Conservation (phyloP, 1,284 basidiomycete genomes). For the Erythrobasidium hasegawianum region DNA sequence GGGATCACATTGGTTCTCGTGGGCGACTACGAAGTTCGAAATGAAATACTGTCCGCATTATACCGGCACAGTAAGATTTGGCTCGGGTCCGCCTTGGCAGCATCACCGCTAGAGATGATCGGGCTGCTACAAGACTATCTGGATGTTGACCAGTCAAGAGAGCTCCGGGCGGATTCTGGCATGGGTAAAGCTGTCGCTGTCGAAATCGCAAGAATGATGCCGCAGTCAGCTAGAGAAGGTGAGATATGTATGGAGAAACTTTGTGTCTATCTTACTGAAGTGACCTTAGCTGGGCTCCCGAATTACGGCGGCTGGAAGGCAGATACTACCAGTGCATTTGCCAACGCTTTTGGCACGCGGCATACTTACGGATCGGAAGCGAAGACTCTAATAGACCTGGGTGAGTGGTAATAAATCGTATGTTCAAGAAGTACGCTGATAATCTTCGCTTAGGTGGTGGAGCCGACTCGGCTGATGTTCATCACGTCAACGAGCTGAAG, state of each 20-base stretch:
- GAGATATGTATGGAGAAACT: slow-evolving; percentile 13
- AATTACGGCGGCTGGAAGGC: slow-evolving; percentile 48
- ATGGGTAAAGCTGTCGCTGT: slow-evolving; percentile 87
- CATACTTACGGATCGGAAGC: slow-evolving; percentile 33
- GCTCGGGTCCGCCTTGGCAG: slow-evolving; percentile 77
- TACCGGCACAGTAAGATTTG: slow-evolving; percentile 71
- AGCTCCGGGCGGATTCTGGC: slow-evolving; percentile 52
- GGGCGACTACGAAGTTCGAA: slow-evolving; percentile 80
- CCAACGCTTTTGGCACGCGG: slow-evolving; percentile 38
- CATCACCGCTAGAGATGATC: slow-evolving; percentile 88
- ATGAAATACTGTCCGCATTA: slow-evolving; percentile 73
- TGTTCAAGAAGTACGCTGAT: too few relatives aligned
- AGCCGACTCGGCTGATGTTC: slow-evolving; percentile 39
- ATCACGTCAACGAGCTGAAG: slow-evolving; percentile 65
- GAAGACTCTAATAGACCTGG: slow-evolving; percentile 24
- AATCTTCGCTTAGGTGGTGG: slow-evolving; percentile 10
- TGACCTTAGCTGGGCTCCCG: slow-evolving; percentile 43
- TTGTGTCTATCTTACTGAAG: slow-evolving; percentile 16
- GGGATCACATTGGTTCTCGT: slow-evolving; percentile 74
- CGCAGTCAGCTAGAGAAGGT: slow-evolving; percentile 39
- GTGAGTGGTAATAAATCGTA: slow-evolving; percentile 13
- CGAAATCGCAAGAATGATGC: slow-evolving; percentile 61
- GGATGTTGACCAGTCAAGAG: slow-evolving; percentile 28
- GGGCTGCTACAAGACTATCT: slow-evolving; percentile 63
- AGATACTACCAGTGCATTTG: slow-evolving; percentile 45